Evolutionary conservation across 2,329 filamentous ascomycete species (phyloP).

Genomic region (Pseudogymnoascus sp.): DNA sequence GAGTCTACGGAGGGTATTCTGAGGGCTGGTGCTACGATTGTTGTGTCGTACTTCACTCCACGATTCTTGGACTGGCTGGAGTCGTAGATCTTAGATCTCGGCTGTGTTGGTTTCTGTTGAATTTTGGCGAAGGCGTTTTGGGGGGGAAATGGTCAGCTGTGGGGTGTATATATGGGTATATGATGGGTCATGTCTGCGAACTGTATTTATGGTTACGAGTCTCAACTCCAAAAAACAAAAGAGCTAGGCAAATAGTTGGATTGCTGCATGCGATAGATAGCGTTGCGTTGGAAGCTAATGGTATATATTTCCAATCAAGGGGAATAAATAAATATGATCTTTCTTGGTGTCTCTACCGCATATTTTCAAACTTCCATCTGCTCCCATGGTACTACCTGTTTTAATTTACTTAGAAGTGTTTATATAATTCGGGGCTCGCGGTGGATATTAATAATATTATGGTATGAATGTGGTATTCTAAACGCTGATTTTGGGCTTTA

Average conservation of each 20-base stretch:
- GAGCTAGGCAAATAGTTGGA: not conserved
- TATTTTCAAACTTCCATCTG: not conserved
- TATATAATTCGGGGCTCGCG: not conserved
- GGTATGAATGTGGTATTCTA: not conserved
- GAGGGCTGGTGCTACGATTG: constrained; percentile 83
- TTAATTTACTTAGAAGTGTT: not conserved
- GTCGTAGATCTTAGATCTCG: constrained; percentile 29
- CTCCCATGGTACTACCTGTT: not conserved
- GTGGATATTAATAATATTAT: not conserved
- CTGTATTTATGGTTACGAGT: constrained; percentile 5
- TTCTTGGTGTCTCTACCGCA: not conserved
- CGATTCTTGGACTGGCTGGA: constrained; percentile 62
- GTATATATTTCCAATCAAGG: not conserved
- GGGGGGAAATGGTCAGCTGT: not conserved
- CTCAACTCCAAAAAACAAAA: constrained; percentile 4
- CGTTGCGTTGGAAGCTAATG: not conserved
- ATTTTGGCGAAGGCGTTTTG: not conserved
- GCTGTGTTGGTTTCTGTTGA: too few species aligned
- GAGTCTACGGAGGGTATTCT: constrained; percentile 92
- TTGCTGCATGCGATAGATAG: constrained; percentile 5
- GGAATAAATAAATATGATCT: not conserved
- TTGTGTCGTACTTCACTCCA: constrained; percentile 91
- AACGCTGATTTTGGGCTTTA: not conserved
- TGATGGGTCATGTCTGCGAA: not conserved
- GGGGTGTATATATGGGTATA: constrained; percentile 3